Conservation (phyloP, 805 yeast species). For the Candida coleopterorum region DNA sequence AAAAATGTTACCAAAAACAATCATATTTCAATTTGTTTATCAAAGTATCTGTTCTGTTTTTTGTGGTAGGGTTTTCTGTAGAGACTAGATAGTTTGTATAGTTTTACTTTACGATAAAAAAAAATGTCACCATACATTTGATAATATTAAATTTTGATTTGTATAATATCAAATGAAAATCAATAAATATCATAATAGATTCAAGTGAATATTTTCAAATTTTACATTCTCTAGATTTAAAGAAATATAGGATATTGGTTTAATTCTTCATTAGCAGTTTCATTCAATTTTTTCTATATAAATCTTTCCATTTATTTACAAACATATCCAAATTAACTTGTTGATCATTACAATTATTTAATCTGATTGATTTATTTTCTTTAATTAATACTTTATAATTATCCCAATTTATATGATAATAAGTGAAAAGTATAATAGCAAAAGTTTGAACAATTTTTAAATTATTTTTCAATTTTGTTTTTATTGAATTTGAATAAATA, state of each 20-base stretch:
- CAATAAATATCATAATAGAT: background rate
- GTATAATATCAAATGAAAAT: background rate
- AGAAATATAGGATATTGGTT: too few relatives aligned
- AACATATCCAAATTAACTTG: constrained; percentile 31
- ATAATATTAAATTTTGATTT: too few relatives aligned
- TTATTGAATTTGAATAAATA: constrained; percentile 30
- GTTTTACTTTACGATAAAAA: too few relatives aligned
- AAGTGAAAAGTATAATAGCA: constrained; percentile 28
- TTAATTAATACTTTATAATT: constrained; percentile 28
- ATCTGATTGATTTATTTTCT: constrained; percentile 30
- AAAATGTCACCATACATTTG: too few relatives aligned
- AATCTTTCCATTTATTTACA: constrained; percentile 33
- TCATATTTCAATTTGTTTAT: too few relatives aligned
- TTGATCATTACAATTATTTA: constrained; percentile 32
- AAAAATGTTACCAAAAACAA: too few relatives aligned
- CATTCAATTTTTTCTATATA: constrained; percentile 20
- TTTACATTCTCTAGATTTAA: too few relatives aligned
- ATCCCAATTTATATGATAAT: constrained; percentile 41
- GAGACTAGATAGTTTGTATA: too few relatives aligned
- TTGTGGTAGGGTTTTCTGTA: too few relatives aligned
- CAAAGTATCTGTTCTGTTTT: too few relatives aligned
- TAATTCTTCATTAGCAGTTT: background rate
- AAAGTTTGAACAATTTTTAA: constrained; percentile 29
- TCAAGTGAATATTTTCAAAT: too few relatives aligned
- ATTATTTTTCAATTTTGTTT: constrained; percentile 25